Evolutionary conservation across 2,329 filamentous ascomycete genomes (phyloP).

Genomic region (Sporothrix euskadiensis): DNA sequence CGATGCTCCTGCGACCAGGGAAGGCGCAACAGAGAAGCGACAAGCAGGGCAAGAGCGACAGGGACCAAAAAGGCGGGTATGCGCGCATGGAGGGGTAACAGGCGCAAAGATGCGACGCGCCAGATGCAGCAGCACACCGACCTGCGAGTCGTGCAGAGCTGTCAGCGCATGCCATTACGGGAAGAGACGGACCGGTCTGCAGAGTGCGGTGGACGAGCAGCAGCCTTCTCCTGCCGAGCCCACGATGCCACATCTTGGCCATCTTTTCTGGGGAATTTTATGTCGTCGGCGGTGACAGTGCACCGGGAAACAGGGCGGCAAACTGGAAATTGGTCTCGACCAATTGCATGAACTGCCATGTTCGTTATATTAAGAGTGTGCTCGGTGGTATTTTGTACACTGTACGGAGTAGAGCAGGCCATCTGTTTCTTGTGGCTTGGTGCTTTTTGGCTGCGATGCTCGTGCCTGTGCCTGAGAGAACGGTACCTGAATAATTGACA

Average conservation of each 20-base stretch:
- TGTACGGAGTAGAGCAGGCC: neutral
- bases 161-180: neutral
- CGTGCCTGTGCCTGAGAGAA: neutral
- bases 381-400: neutral
- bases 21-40: neutral
- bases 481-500: neutral
- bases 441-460: neutral
- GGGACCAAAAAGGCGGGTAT: neutral
- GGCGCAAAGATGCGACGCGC: conserved; percentile 11
- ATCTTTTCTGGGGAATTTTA: neutral
- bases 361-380: neutral
- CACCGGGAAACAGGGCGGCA: neutral
- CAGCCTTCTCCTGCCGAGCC: neutral
- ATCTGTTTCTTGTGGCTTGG: neutral
- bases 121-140: neutral
- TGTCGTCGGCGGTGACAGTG: neutral
- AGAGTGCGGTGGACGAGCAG: neutral
- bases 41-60: neutral
- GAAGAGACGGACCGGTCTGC: neutral
- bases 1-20: neutral
- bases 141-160: neutral
- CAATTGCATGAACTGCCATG: conserved; percentile 1
- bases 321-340: neutral
- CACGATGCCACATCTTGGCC: neutral
- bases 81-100: conserved; percentile 4